Base-by-base conservation (phyloP, 306 rosid species). In the Lathyrus aphaca region DNA sequence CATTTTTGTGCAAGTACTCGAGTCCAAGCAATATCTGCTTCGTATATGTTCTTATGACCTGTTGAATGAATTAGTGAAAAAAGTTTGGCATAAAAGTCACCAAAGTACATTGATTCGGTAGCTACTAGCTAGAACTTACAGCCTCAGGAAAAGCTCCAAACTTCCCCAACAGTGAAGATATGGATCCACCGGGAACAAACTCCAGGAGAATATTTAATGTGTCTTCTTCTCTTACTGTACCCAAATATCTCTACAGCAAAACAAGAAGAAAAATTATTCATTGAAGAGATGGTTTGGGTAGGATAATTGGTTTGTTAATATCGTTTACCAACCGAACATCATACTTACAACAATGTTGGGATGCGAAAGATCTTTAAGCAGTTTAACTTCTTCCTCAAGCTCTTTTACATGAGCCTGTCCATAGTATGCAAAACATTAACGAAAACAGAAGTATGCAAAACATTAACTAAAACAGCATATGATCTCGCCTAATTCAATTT, bases 181-280 rank as follows among this genome's bases (percentile, higher is more conserved):
- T 95, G 43, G 99, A 95, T 77, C 99, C 99, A 77, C 99, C 99
- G 48, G 99, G 91, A 42, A 95, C 99, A 91, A 95, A 95, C 72
- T 95, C 99, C 76, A 95, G 64, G 66, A 95, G 82, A 83, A 95
- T 95, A 83, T 95, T 95, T 69, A 95, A 62, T 40, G 91, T 83
- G 45, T 87, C 96, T 63, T 89, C 99, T 84, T 95, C 99, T 79
- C 96, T 87, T 60, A 86, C 96, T 1, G 97, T 95, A 66, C 97
- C 99, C 82, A 95, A 84, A 81, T 95, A 95, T 85, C 99, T 87
- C 99, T 95, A 60, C 69, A 51, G 58, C 75, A 76, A 45, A 79
- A 79, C 77, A 56, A 27, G 37, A 55, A 25, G 37, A 54, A 73
- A 66, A 56, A 18, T 12, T 46, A 71, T 18, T 72, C 35, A 17